phyloP scores from a whole-genome alignment of 305 asterid genomes.

The Fraxinus sp. region DNA sequence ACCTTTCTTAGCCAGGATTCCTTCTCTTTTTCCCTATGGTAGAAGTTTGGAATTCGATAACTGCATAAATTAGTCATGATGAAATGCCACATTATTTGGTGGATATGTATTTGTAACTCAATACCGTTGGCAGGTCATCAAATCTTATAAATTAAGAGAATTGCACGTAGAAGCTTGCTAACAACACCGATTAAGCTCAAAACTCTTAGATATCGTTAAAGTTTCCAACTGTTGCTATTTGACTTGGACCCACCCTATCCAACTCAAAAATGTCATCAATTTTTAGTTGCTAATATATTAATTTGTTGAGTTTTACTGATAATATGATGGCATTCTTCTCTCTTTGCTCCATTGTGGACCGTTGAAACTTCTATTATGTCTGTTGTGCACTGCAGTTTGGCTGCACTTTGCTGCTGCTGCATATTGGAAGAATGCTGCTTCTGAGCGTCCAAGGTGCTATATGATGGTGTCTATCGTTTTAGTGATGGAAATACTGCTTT shows the following conservation, averaged over 20 bases:
- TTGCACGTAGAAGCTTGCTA: background rate
- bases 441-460: conserved; percentile 6
- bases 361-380: conserved; percentile 1
- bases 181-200: background rate
- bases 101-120: background rate
- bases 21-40: background rate
- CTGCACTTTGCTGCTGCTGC: conserved; percentile 39
- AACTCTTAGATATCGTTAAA: background rate
- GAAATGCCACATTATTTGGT: background rate
- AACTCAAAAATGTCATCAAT: background rate
- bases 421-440: conserved; percentile 38
- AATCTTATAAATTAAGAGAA: background rate
- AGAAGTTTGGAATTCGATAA: background rate
- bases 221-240: background rate
- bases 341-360: background rate
- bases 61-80: background rate
- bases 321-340: background rate
- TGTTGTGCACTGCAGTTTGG: conserved; percentile 31
- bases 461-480: background rate
- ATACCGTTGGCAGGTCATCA: background rate
- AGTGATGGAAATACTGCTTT: background rate
- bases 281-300: background rate
- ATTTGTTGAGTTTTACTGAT: background rate
- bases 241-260: background rate
- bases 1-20: background rate